Evolutionary conservation across 345 rosid species (phyloP), one percentile per base, ranked within the genome.

Genomic region (Isatis tinctoria): DNA sequence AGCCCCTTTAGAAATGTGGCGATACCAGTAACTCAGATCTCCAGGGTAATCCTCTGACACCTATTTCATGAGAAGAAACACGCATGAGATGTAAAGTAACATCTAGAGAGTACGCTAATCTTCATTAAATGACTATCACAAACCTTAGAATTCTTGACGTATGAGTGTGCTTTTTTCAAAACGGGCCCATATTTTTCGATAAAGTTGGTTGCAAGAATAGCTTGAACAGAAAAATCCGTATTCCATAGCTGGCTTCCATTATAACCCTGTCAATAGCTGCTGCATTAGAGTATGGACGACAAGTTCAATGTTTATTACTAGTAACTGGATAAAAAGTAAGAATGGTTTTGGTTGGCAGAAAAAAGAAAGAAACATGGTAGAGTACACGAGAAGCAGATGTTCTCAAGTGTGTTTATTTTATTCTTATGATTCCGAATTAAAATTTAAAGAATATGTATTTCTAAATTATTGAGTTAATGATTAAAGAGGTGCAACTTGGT

Each of bases 161-260:
- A 92, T 35, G 61, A 28, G 78, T 90, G 87, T 20, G 97, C 98
- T 80, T 87, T 92, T 69, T 78, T 79, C 77, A 95, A 78, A 70
- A 81, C 83, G 61, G 83, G 57, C 63, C 94, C 88, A 73, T 83
- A 92, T 79, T 87, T 96, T 67, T 92, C 85, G 10, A 82, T 60
- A 68, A 92, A 84, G 67, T 85, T 85, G 60, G 94, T 80, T 72
- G 99, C 83, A 60, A 87, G 51, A 77, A 92, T 85, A 52, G 99
- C 98, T 86, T 95, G 97, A 79, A 86, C 79, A 66, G 91, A 81
- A 79, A 95, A 95, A 76, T 89, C 73, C 10, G 98, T 84, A 79
- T 95, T 97, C 99, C 99, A 95, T 37, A 87, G 82, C 83, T 92
- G 99, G 82, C 98, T 88, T 78, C 99, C 99, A 76, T 95, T 92